These are phyloP conservation scores for Irpex sp. DNA, from an alignment of 1,284 basidiomycete genomes.

Conservation along the genomic window DNA sequence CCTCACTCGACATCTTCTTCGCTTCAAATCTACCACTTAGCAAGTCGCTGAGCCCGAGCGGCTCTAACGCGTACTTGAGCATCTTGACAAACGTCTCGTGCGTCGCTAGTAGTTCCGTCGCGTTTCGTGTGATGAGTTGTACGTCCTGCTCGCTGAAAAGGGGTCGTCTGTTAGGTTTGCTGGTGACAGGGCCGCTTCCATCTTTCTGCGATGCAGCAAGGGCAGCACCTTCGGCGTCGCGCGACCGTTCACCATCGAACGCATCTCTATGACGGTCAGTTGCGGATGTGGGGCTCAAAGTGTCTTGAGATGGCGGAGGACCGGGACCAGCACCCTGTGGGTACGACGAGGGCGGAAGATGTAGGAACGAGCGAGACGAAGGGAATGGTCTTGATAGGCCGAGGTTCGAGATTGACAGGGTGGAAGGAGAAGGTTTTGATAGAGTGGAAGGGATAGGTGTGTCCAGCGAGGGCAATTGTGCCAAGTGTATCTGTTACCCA, in stretches of 20 bases:
- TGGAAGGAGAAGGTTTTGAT: constrained; percentile 20
- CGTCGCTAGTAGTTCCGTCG: constrained; percentile 66
- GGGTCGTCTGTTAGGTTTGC: constrained; percentile 12
- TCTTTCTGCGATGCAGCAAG: constrained; percentile 3
- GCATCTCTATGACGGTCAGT: constrained; percentile 10
- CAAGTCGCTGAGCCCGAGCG: constrained; percentile 37
- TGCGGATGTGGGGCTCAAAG: constrained; percentile 6
- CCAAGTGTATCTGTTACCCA: constrained; percentile 29
- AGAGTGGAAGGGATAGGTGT: constrained; percentile 15
- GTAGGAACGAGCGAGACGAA: constrained; percentile 15
- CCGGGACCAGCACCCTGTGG: constrained; percentile 6
- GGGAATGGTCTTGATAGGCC: constrained; percentile 19
- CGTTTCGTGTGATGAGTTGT: constrained; percentile 65
- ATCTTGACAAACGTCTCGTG: constrained; percentile 70
- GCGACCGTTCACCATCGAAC: constrained; percentile 10
- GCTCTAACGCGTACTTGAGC: constrained; percentile 52
- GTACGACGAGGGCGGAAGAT: constrained; percentile 13
- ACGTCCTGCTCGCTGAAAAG: constrained; percentile 54
- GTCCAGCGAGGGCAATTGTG: constrained; percentile 27
- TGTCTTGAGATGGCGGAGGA: not conserved
- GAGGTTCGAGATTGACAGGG: constrained; percentile 23
- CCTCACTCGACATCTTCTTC: not conserved
- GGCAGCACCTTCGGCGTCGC: not conserved
- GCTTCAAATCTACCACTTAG: constrained; percentile 1
- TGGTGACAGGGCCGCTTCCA: constrained; percentile 5